A percentile compares a stretch with the other conserved stretches of the same genome.
phyloP scores from a whole-genome alignment of 805 yeast genomes.

The Kodamaea hsintzibuensis region DNA sequence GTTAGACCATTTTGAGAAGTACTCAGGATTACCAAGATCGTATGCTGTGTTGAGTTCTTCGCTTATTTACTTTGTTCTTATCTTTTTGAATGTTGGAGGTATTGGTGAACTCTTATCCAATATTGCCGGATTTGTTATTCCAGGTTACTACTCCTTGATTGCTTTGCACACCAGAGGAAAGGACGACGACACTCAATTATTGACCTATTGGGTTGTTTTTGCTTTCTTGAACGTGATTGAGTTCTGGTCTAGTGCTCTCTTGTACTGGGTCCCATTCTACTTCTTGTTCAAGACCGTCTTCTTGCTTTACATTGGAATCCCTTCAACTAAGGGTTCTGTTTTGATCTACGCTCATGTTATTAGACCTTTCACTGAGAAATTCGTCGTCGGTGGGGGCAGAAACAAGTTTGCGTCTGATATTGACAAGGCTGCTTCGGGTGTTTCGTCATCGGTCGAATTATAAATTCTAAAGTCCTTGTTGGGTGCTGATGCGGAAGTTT shows the following conservation, averaged over 20 bases:
- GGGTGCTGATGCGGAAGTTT: background rate
- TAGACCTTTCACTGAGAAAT: slow-evolving; percentile 60
- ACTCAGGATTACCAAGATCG: slow-evolving; percentile 73
- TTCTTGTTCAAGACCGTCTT: slow-evolving; percentile 89
- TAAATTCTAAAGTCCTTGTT: slow-evolving; percentile 4
- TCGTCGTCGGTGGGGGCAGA: slow-evolving; percentile 27
- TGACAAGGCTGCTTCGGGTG: slow-evolving; percentile 49
- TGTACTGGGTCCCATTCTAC: slow-evolving; percentile 96
- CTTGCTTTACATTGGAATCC: slow-evolving; percentile 85
- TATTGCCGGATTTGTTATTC: slow-evolving; percentile 86
- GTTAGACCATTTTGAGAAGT: slow-evolving; percentile 40
- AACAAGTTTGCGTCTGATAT: slow-evolving; percentile 41
- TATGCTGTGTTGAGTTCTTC: slow-evolving; percentile 73
- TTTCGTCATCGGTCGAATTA: slow-evolving; percentile 33
- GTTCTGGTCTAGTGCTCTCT: slow-evolving; percentile 91
- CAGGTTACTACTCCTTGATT: slow-evolving; percentile 82
- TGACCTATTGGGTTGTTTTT: slow-evolving; percentile 98
- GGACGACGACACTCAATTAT: slow-evolving; percentile 80
- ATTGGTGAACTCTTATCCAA: slow-evolving; percentile 92
- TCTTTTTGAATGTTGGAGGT: slow-evolving; percentile 91
- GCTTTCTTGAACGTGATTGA: slow-evolving; percentile 89
- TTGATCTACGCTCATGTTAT: slow-evolving; percentile 64
- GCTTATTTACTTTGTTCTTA: slow-evolving; percentile 67
- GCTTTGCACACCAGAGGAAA: slow-evolving; percentile 75
- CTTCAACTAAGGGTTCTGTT: slow-evolving; percentile 84